These are phyloP conservation scores for Gentiana macrophylla DNA, from an alignment of 257 asterid species.

Conservation along the genomic window DNA sequence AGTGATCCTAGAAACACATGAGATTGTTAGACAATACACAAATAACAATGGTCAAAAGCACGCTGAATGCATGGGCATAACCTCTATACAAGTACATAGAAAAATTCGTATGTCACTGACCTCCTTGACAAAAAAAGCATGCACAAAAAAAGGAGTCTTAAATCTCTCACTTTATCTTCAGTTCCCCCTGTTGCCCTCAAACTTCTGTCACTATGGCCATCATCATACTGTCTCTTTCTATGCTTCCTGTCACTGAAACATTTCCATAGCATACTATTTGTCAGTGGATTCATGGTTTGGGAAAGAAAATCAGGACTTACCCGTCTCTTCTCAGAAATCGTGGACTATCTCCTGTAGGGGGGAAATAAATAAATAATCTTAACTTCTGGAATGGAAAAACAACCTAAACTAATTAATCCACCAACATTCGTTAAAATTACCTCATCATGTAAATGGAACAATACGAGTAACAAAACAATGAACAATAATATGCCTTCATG, in stretches of 20 bases:
- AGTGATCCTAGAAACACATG: too few species aligned
- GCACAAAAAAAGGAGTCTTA: constrained; percentile 15
- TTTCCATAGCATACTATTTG: too few species aligned
- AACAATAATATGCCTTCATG: constrained; percentile 58
- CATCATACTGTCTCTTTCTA: too few species aligned
- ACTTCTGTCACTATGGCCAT: constrained; percentile 25
- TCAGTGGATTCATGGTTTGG: too few species aligned
- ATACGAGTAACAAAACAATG: constrained; percentile 49
- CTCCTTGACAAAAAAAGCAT: not conserved
- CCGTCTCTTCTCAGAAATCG: constrained; percentile 36
- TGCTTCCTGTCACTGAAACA: constrained; percentile 33
- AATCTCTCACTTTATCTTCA: constrained; percentile 43
- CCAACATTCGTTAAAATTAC: constrained; percentile 15
- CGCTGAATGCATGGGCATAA: not conserved
- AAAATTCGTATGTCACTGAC: not conserved
- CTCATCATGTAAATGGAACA: constrained; percentile 60
- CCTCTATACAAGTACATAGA: not conserved
- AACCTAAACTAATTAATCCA: not conserved
- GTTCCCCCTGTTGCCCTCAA: constrained; percentile 41
- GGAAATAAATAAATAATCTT: constrained; percentile 2
- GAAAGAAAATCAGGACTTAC: constrained; percentile 29
- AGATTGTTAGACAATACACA: too few species aligned
- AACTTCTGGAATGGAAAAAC: constrained; percentile 10
- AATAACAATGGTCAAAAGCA: too few species aligned
- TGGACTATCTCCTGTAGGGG: constrained; percentile 51